Percentiles rank a stretch among this genome's conserved stretches.
These are phyloP conservation scores for Neurospora sp. DNA, from an alignment of 495 filamentous ascomycete species.

Conservation along the genomic window DNA sequence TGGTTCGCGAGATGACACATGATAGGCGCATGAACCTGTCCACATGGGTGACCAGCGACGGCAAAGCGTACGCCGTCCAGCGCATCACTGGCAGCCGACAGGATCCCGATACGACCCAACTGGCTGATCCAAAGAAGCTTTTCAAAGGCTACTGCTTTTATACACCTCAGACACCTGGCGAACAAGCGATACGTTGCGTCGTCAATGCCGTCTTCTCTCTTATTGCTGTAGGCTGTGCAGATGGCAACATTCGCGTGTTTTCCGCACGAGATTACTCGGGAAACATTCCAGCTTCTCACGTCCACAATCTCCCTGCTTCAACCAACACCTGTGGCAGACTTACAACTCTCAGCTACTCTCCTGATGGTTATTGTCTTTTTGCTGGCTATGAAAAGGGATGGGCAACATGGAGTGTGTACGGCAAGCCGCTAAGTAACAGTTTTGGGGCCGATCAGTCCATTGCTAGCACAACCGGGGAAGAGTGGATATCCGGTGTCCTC, in stretches of 20 bases:
- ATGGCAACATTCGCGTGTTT: conserved; percentile 77
- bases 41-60: conserved; percentile 87
- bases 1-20: conserved; percentile 80
- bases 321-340: conserved; percentile 53
- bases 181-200: conserved; percentile 60
- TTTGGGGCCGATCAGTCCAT: conserved; percentile 59
- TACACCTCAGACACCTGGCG: conserved; percentile 45
- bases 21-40: conserved; percentile 96
- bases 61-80: conserved; percentile 87
- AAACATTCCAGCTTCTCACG: conserved; percentile 84
- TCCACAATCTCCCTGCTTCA: conserved; percentile 56
- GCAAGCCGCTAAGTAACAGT: conserved; percentile 73
- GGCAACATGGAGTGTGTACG: conserved; percentile 95
- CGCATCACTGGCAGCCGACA: conserved; percentile 28
- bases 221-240: conserved; percentile 73
- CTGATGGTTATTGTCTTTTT: conserved; percentile 94
- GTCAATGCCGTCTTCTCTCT: conserved; percentile 93
- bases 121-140: conserved; percentile 46
- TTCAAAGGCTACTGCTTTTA: conserved; percentile 93
- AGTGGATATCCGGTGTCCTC: conserved; percentile 66
- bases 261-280: conserved; percentile 86
- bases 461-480: conserved; percentile 57
- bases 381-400: conserved; percentile 89
- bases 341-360: conserved; percentile 75
- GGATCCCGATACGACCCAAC: conserved; percentile 16